Percentiles rank a stretch among this genome's conserved stretches.
Conservation (phyloP, 129 eudicot species). For the Mikania micrantha region DNA sequence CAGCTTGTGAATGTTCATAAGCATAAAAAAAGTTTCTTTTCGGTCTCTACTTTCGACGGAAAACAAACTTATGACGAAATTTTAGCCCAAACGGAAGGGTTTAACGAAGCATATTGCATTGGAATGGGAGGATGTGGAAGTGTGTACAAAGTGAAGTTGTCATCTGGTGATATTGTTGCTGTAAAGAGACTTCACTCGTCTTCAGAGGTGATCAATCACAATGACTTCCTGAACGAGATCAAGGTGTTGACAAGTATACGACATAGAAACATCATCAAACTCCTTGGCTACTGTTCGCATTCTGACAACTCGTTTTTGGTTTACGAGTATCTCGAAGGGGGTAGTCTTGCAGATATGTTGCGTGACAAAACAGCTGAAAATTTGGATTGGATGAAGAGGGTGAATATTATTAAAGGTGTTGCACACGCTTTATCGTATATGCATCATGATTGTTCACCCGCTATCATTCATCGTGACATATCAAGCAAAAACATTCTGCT, state of each 20-base stretch:
- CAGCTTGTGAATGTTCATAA: background rate
- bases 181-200: constrained; percentile 12
- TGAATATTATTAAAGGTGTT: constrained; percentile 27
- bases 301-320: constrained; percentile 7
- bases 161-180: constrained; percentile 8
- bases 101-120: constrained; percentile 17
- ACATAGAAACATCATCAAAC: constrained; percentile 23
- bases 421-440: constrained; percentile 33
- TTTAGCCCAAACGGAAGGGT: constrained; percentile 1
- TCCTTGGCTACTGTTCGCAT: constrained; percentile 23
- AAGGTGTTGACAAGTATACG: constrained; percentile 13
- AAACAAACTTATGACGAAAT: constrained; percentile 15
- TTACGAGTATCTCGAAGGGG: constrained; percentile 21
- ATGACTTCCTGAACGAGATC: constrained; percentile 8
- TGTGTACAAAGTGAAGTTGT: constrained; percentile 21
- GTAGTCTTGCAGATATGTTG: background rate
- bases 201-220: background rate
- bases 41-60: constrained; percentile 16
- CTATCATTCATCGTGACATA: constrained; percentile 31
- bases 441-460: constrained; percentile 36
- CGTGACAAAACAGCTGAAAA: background rate
- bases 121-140: constrained; percentile 25
- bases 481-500: constrained; percentile 36
- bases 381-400: constrained; percentile 24
- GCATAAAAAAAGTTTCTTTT: background rate